Evolutionary conservation across 1,139 yeast species (phyloP).

Genomic region (Nadsonia starkeyi-henricii): DNA sequence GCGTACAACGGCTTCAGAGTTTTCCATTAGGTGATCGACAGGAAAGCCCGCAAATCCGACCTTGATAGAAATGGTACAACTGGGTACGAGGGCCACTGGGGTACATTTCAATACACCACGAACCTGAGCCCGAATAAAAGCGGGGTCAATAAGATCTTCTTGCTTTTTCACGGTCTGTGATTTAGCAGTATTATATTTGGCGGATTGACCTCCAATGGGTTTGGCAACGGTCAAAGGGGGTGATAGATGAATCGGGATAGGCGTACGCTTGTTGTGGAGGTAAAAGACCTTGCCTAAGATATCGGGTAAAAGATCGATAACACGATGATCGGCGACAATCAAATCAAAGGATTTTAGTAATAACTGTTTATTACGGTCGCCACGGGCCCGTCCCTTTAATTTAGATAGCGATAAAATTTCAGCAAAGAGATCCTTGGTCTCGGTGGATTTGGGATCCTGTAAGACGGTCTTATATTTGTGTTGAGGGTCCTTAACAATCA

Average conservation of each 20-base stretch:
- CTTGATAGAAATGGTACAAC: neutral
- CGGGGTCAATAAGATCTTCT: neutral
- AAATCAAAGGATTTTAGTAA: neutral
- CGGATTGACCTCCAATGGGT: neutral
- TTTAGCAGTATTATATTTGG: neutral
- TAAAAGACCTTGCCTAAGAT: neutral
- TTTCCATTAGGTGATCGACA: neutral
- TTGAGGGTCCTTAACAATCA: neutral
- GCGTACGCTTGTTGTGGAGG: neutral
- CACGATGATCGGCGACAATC: neutral
- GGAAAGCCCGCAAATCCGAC: neutral
- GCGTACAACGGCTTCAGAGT: neutral
- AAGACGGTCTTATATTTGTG: neutral
- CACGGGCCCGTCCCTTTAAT: neutral
- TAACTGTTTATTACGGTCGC: neutral
- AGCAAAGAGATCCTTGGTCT: neutral
- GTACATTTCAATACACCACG: neutral
- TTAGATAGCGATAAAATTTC: neutral
- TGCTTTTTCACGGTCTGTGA: neutral
- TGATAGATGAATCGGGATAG: neutral
- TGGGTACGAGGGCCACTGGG: neutral
- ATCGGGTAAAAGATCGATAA: neutral
- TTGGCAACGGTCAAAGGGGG: neutral
- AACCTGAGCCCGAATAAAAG: neutral
- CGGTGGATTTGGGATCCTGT: neutral